phyloP scores from a whole-genome alignment of 768 basidiomycete species.

The Mycena epipterygia region DNA sequence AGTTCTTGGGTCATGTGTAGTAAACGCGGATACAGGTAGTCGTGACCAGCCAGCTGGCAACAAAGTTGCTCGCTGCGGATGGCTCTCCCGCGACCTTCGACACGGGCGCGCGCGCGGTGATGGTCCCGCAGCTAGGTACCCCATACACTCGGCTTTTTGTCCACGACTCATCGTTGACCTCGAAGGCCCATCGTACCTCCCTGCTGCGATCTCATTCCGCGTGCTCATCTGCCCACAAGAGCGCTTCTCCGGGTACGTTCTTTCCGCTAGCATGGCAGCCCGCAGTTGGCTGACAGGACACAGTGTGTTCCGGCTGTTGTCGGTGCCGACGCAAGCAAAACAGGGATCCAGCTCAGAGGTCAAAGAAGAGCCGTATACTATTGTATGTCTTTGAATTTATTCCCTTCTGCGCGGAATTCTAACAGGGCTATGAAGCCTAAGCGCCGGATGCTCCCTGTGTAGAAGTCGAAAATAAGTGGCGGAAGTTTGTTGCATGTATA shows the following conservation, averaged over 20 bases:
- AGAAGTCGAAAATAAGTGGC: too few relatives aligned
- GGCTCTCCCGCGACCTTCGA: constrained; percentile 78
- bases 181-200: constrained; percentile 53
- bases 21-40: constrained; percentile 55
- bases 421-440: constrained; percentile 11
- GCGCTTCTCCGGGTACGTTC: constrained; percentile 35
- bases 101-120: constrained; percentile 70
- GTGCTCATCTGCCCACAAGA: constrained; percentile 37
- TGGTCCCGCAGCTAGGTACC: constrained; percentile 77
- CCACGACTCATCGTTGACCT: constrained; percentile 35
- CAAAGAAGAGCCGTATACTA: constrained; percentile 30
- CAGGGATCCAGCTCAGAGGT: neutral
- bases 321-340: constrained; percentile 20
- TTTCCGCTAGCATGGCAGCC: neutral
- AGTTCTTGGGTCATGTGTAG: neutral
- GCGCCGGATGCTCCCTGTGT: constrained; percentile 18
- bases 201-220: constrained; percentile 46
- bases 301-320: constrained; percentile 28
- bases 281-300: neutral
- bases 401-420: neutral
- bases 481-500: too few relatives aligned
- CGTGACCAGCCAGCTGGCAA: constrained; percentile 77
- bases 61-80: constrained; percentile 74
- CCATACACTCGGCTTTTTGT: constrained; percentile 8
- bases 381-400: constrained; percentile 12